These are phyloP conservation scores for Teratosphaeria pseudoeucalypti DNA, from an alignment of 2,329 filamentous ascomycete genomes.

Conservation along the genomic window DNA sequence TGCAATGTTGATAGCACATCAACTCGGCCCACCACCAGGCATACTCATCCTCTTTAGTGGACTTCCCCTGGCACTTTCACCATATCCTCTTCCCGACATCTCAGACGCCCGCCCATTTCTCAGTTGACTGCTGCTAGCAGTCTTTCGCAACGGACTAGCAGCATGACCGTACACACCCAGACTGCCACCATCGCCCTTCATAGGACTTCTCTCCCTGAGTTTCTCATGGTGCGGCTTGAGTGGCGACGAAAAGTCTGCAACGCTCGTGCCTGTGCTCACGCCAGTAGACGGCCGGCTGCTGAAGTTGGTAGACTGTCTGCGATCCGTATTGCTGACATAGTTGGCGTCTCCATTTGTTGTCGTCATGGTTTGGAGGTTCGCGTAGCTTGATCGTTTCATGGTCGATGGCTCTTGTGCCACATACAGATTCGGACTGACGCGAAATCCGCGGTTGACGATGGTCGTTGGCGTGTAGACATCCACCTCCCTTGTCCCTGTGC, in stretches of 20 bases:
- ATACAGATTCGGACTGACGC: slow-evolving; percentile 72
- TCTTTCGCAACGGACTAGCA: slow-evolving; percentile 74
- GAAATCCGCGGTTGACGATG: slow-evolving; percentile 64
- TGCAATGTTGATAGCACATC: slow-evolving; percentile 1
- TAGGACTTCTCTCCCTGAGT: slow-evolving; percentile 42
- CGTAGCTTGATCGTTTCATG: slow-evolving; percentile 13
- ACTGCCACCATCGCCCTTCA: slow-evolving; percentile 57
- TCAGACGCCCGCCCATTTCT: slow-evolving; percentile 5
- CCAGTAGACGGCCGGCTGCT: slow-evolving; percentile 24
- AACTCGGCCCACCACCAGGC: slow-evolving; percentile 14
- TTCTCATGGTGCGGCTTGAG: slow-evolving; percentile 35
- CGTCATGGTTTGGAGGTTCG: slow-evolving; percentile 51
- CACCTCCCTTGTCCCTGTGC: slow-evolving; percentile 35
- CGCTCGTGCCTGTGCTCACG: slow-evolving; percentile 27
- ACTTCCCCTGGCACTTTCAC: slow-evolving; percentile 25
- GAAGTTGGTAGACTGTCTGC: slow-evolving; percentile 24
- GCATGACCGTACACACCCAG: slow-evolving; percentile 71
- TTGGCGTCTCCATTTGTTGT: slow-evolving; percentile 6
- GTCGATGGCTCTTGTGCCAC: slow-evolving; percentile 44
- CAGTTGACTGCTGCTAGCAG: slow-evolving; percentile 48
- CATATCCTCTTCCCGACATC: neutral
- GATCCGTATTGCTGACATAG: slow-evolving; percentile 10
- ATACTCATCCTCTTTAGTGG: slow-evolving; percentile 36
- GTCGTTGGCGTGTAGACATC: slow-evolving; percentile 53
- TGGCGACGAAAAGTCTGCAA: slow-evolving; percentile 35